These are phyloP conservation scores for Arabidopsis thaliana DNA, from an alignment of 345 rosid species.

Conservation along the genomic window TAIR10.1 NC_003070.9:25417501-25418000, in stretches of 20 bases:
- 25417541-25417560: constrained; percentile 60
- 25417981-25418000: constrained; percentile 44
- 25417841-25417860: constrained; percentile 52
- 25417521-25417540: not conserved
- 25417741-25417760: constrained; percentile 44
- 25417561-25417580: constrained; percentile 72
- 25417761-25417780: constrained; percentile 48
- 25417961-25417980: constrained; percentile 45
- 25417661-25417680: constrained; percentile 52
- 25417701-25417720: constrained; percentile 58
- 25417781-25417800: constrained; percentile 76
- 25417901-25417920: constrained; percentile 70
- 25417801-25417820: constrained; percentile 38
- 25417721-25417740: constrained; percentile 52
- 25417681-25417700: constrained; percentile 53
- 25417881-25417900: constrained; percentile 53
- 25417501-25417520: not conserved
- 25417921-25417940: constrained; percentile 63
- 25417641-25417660: constrained; percentile 51
- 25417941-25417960: constrained; percentile 46
- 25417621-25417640: constrained; percentile 52
- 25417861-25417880: constrained; percentile 30
- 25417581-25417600: constrained; percentile 53
- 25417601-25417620: constrained; percentile 45
- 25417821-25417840: constrained; percentile 56